Conservation (phyloP, 345 rosid genomes). For the Cardamine chenopodiifolia region DNA sequence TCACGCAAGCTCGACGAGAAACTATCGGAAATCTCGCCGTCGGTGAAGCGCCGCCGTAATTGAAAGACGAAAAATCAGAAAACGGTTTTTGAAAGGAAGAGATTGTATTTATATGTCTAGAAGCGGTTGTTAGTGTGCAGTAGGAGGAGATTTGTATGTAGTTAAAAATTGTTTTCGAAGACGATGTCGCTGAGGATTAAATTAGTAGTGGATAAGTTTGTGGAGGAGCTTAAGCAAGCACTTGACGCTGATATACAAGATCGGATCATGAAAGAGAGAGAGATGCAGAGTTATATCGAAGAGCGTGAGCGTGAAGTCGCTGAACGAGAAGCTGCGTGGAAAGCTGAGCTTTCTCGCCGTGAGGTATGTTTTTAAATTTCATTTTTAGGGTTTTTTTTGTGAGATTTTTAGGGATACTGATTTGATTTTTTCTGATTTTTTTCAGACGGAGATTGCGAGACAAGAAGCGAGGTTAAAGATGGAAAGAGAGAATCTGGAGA, state of each 20-base stretch:
- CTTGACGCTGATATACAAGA: constrained; percentile 95
- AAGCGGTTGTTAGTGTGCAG: constrained; percentile 6
- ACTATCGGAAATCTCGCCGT: constrained; percentile 31
- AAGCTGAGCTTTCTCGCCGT: constrained; percentile 96
- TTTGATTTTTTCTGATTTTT: background rate
- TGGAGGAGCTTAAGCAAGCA: constrained; percentile 94
- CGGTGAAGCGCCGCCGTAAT: constrained; percentile 15
- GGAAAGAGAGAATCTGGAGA: constrained; percentile 95
- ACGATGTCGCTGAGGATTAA: constrained; percentile 86
- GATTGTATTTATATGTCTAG: background rate
- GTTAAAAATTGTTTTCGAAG: background rate
- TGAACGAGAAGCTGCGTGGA: constrained; percentile 98
- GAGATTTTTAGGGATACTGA: background rate
- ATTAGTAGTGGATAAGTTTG: constrained; percentile 91
- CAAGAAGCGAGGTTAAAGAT: constrained; percentile 94
- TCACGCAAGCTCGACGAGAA: constrained; percentile 37
- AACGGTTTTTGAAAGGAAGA: background rate
- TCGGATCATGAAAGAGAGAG: constrained; percentile 95
- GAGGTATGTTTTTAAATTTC: constrained; percentile 47
- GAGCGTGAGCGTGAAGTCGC: constrained; percentile 99
- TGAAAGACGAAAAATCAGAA: background rate
- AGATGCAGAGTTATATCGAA: constrained; percentile 97
- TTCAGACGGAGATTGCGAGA: constrained; percentile 83
- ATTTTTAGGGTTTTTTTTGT: background rate
- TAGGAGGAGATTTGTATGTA: background rate